A percentile compares a stretch with the other conserved stretches of the same genome.
Conservation (phyloP, 2,329 filamentous ascomycete genomes). For the Paracamarosporium sp. region DNA sequence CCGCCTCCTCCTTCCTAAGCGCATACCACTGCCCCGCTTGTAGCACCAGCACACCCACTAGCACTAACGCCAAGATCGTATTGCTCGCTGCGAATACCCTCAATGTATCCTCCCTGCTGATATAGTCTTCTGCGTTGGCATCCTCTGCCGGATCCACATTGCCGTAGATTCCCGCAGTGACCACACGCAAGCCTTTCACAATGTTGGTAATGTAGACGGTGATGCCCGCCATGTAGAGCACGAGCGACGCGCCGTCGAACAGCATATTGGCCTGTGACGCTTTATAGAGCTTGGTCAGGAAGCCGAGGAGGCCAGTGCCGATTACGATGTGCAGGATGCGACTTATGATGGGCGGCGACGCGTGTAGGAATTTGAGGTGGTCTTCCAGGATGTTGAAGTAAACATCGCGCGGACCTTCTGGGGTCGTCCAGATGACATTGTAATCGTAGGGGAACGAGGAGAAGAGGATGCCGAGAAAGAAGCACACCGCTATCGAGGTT, state of each 20-base stretch:
- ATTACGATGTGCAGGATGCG: slow-evolving; percentile 95
- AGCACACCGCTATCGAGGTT: slow-evolving; percentile 69
- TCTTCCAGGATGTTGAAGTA: slow-evolving; percentile 88
- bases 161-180: slow-evolving; percentile 74
- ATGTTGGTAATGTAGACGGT: slow-evolving; percentile 97
- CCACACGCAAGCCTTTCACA: slow-evolving; percentile 88
- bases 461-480: slow-evolving; percentile 98
- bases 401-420: slow-evolving; percentile 62
- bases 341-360: slow-evolving; percentile 87
- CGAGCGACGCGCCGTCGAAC: slow-evolving; percentile 79
- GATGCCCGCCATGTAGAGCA: slow-evolving; percentile 82
- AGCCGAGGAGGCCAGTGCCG: slow-evolving; percentile 82
- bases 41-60: slow-evolving; percentile 89
- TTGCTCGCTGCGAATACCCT: slow-evolving; percentile 93
- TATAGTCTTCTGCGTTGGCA: slow-evolving; percentile 64
- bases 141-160: slow-evolving; percentile 47
- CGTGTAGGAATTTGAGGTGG: slow-evolving; percentile 90
- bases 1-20: slow-evolving; percentile 87
- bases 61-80: slow-evolving; percentile 90
- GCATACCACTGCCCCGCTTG: slow-evolving; percentile 99
- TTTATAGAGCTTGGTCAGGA: slow-evolving; percentile 93
- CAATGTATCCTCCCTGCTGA: slow-evolving; percentile 87
- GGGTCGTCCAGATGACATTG: slow-evolving; percentile 81
- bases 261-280: slow-evolving; percentile 94
- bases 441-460: slow-evolving; percentile 96